Conservation (phyloP, 2,329 filamentous ascomycete species). For the Fusarium udum region DNA sequence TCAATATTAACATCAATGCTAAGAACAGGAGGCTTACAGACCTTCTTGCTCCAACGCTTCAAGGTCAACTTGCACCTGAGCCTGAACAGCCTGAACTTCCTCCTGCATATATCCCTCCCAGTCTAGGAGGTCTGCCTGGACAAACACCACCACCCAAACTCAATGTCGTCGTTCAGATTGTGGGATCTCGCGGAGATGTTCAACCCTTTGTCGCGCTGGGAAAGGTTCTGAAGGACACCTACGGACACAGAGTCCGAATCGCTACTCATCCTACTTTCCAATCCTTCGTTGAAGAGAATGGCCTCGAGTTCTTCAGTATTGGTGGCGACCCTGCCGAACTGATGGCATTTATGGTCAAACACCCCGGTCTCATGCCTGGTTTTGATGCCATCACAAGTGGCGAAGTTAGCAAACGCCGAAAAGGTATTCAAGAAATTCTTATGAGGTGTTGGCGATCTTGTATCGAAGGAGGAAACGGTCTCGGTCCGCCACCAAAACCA, state of each 20-base stretch:
- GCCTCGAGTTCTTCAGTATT: slow-evolving; percentile 79
- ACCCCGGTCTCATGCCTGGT: slow-evolving; percentile 85
- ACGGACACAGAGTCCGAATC: slow-evolving; percentile 76
- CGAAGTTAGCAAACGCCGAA: slow-evolving; percentile 78
- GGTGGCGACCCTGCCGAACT: slow-evolving; percentile 79
- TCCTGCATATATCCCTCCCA: slow-evolving; percentile 77
- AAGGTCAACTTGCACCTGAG: slow-evolving; percentile 64
- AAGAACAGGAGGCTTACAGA: slow-evolving; percentile 72
- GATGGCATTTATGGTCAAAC: slow-evolving; percentile 93
- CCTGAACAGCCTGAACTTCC: slow-evolving; percentile 59
- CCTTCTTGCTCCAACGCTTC: slow-evolving; percentile 72
- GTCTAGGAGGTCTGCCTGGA: slow-evolving; percentile 69
- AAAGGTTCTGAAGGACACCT: slow-evolving; percentile 68
- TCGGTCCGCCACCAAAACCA: slow-evolving; percentile 58
- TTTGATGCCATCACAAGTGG: slow-evolving; percentile 80
- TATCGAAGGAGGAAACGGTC: slow-evolving; percentile 78
- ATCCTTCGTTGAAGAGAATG: slow-evolving; percentile 73
- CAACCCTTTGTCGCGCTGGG: slow-evolving; percentile 80
- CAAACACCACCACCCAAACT: slow-evolving; percentile 67
- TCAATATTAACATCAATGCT: slow-evolving; percentile 83
- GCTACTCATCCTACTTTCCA: slow-evolving; percentile 78
- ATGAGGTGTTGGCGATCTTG: slow-evolving; percentile 88
- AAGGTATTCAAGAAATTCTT: slow-evolving; percentile 81
- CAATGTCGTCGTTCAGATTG: slow-evolving; percentile 79
- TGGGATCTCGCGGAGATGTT: slow-evolving; percentile 78